phyloP scores from a whole-genome alignment of 805 yeast species.

The Suhomyces vadensis region DNA sequence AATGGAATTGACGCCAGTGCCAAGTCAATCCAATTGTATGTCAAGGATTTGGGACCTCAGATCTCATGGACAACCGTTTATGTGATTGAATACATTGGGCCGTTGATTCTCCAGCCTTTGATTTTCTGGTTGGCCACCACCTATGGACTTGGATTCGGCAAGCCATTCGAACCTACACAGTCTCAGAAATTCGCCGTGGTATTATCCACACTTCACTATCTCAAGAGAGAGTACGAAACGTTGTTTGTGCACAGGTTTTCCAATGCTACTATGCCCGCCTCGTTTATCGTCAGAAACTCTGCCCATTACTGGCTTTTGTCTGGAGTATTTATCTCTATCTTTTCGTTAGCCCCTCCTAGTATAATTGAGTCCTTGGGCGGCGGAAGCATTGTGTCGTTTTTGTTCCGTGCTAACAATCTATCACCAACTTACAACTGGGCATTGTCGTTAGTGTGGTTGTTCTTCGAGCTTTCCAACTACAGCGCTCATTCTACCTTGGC shows the following conservation, averaged over 20 bases:
- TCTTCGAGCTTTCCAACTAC: slow-evolving; percentile 72
- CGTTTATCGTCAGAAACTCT: slow-evolving; percentile 84
- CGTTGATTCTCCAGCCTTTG: slow-evolving; percentile 75
- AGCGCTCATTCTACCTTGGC: slow-evolving; percentile 69
- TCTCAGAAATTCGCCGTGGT: slow-evolving; percentile 57
- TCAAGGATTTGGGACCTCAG: slow-evolving; percentile 92
- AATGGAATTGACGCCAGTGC: slow-evolving; percentile 43
- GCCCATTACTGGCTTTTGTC: slow-evolving; percentile 91
- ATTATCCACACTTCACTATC: slow-evolving; percentile 70
- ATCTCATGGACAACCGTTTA: slow-evolving; percentile 91
- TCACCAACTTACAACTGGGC: slow-evolving; percentile 28
- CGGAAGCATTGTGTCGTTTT: slow-evolving; percentile 3
- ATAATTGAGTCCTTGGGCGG: slow-evolving; percentile 14
- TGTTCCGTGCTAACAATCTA: slow-evolving; percentile 34
- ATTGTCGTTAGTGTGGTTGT: slow-evolving; percentile 48
- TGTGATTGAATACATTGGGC: slow-evolving; percentile 85
- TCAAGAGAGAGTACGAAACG: slow-evolving; percentile 89
- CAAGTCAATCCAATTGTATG: slow-evolving; percentile 47
- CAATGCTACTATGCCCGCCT: slow-evolving; percentile 87
- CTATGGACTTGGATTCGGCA: slow-evolving; percentile 32
- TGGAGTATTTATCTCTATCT: slow-evolving; percentile 59
- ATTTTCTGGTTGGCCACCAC: slow-evolving; percentile 47
- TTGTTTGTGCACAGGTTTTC: slow-evolving; percentile 83
- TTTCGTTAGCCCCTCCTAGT: slow-evolving; percentile 40
- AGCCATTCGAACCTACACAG: slow-evolving; percentile 41